Evolutionary conservation across 2,329 filamentous ascomycete genomes (phyloP), one percentile per base, ranked within the genome.

Genomic region (Elsinoe australis): DNA sequence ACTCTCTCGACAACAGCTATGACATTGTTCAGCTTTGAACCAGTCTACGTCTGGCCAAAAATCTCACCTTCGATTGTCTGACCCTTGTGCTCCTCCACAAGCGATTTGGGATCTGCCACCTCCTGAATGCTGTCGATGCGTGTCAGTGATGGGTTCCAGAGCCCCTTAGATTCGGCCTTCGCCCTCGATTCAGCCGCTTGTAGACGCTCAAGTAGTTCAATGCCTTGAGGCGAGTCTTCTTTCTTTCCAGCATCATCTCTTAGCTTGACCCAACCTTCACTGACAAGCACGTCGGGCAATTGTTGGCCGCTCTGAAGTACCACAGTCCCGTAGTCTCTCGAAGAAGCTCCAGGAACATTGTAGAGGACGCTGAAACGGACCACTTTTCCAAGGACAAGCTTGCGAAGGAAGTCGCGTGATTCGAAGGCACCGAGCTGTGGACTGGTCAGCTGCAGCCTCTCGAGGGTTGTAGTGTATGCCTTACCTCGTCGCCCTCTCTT

Each of bases 201-300:
- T 52, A 98, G 78, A 58, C 80, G 82, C 58, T 94, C 84, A 18
- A 98, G 73, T 52, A 84, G 76, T 54, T 81, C 72, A 22, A 71
- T 61, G 6, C 83, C 75, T 45, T 88, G 83, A 50, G 92, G 85
- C 1, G 82, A 81, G 51, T 95, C 88, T 56, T 95, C 89, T 62
- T 90, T 92, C 55, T 84, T 83, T 53, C 88, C 89, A 51, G 90
- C 89, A 66, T 98, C 92, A 60, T 98, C 92, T 54, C 92, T 82
- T 52, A 98, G 78, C 70, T 92, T 94, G 54, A 88, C 71, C 88
- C 89, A 95, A 56, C 92, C 92, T 59, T 88, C 86, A 61, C 87
- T 82, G 54, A 96, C 80, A 50, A 85, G 76, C 53, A 85, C 79
- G 54, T 96, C 88, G 14, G 92, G 89, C 44, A 98, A 68, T 49